Evolutionary conservation across 2,329 filamentous ascomycete genomes (phyloP), one percentile per base, ranked within the genome.

Genomic region (Sarocladiaceae sp.): DNA sequence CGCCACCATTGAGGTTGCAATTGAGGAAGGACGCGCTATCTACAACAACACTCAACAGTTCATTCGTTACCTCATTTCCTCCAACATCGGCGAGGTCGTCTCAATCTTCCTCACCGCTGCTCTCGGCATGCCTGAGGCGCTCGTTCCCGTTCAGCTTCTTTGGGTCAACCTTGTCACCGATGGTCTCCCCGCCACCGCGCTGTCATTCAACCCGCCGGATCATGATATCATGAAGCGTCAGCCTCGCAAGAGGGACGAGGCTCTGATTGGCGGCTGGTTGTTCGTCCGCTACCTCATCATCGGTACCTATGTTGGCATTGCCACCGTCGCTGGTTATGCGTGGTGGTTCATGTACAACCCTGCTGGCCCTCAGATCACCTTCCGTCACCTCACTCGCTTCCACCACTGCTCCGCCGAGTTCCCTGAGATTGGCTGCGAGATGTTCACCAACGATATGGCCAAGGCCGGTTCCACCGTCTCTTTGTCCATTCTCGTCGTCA

Each of bases 21-120:
- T 99, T 57, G 94, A 99, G 69, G 94, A 99, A 73, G 94, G 94
- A 51, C 88, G 94, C 57, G 92, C 92, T 57, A 99, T 99, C 73
- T 99, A 97, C 82, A 97, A 94, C 85, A 99, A 99, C 79, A 99
- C 94, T 5, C 94, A 99, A 68, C 94, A 99, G 69, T 99, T 99
- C 72, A 99, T 99, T 72, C 90, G 95, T 48, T 99, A 99, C 70
- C 82, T 99, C 56, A 99, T 99, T 69, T 97, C 93, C 8, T 97
- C 93, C 58, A 99, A 99, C 76, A 99, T 99, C 59, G 95, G 94
- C 63, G 94, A 99, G 70, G 94, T 99, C 31, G 94, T 99, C 31
- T 97, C 94, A 10, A 99, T 99, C 71, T 99, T 99, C 80, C 73
- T 99, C 62, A 99, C 94, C 12, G 94, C 94, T 23, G 94, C 94